These are phyloP conservation scores for Mortierella sp. DNA, from an alignment of 371 early-diverging fungal genomes.

Conservation along the genomic window DNA sequence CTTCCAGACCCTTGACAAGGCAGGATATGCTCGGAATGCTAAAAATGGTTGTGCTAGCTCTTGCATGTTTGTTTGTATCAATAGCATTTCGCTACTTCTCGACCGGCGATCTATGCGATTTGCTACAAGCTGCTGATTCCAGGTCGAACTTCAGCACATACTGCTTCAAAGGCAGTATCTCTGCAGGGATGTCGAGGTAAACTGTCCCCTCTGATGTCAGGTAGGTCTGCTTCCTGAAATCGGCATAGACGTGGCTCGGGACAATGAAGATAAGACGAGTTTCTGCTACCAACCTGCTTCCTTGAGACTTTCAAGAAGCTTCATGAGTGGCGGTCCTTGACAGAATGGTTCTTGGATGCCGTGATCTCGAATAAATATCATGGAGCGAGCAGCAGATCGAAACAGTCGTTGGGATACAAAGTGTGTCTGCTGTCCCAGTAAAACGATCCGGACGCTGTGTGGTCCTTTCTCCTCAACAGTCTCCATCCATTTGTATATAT, in stretches of 20 bases:
- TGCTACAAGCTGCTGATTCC: slow-evolving; percentile 8
- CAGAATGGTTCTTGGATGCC: slow-evolving; percentile 5
- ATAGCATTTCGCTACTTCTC: too few species aligned
- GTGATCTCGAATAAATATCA: slow-evolving; percentile 14
- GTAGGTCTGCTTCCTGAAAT: slow-evolving; percentile 14
- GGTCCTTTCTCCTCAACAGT: too few species aligned
- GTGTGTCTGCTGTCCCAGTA: too few species aligned
- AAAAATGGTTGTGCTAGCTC: too few species aligned
- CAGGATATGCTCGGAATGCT: too few species aligned
- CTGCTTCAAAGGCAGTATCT: slow-evolving; percentile 3
- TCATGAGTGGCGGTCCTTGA: slow-evolving; percentile 13
- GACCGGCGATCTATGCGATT: too few species aligned
- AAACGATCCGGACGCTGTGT: too few species aligned
- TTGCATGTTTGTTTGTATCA: too few species aligned
- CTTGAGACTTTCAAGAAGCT: slow-evolving; percentile 1
- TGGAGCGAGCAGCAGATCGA: slow-evolving; percentile 6
- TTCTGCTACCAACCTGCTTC: neutral
- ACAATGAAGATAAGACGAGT: slow-evolving; percentile 8
- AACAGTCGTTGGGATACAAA: too few species aligned
- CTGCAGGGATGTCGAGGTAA: too few species aligned
- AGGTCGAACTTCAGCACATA: slow-evolving; percentile 19
- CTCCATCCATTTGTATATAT: too few species aligned
- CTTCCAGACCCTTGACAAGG: too few species aligned
- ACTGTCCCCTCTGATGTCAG: neutral
- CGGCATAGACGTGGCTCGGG: slow-evolving; percentile 2